phyloP scores from a whole-genome alignment of 805 yeast genomes.

The Candida suzukii region DNA sequence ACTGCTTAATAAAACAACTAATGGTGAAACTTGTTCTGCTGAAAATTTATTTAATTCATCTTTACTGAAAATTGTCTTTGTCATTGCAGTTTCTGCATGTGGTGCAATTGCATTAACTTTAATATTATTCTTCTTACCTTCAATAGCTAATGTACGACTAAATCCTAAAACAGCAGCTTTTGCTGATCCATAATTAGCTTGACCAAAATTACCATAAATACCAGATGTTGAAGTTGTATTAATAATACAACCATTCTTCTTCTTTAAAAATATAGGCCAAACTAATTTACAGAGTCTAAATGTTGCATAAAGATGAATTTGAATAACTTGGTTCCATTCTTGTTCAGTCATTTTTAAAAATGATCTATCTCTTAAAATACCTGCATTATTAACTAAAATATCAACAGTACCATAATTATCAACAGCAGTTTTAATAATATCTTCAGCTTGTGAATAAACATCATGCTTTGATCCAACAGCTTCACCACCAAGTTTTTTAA shows the following conservation, averaged over 20 bases:
- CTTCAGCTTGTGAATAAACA: conserved; percentile 68
- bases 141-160: conserved; percentile 80
- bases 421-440: conserved; percentile 71
- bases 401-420: conserved; percentile 77
- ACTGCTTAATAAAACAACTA: conserved; percentile 71
- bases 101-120: conserved; percentile 85
- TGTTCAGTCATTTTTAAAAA: conserved; percentile 76
- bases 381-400: conserved; percentile 87
- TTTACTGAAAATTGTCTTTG: conserved; percentile 74
- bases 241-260: conserved; percentile 73
- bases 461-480: conserved; percentile 84
- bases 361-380: conserved; percentile 85
- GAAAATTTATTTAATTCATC: conserved; percentile 78
- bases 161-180: conserved; percentile 84
- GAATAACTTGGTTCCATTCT: conserved; percentile 76
- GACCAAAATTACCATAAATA: conserved; percentile 96
- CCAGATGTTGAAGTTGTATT: conserved; percentile 96
- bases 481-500: conserved; percentile 53
- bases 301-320: conserved; percentile 80
- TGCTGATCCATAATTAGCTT: conserved; percentile 92
- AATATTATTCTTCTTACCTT: conserved; percentile 76
- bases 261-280: conserved; percentile 83
- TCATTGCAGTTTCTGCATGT: conserved; percentile 98
- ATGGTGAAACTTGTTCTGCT: conserved; percentile 86
- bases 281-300: conserved; percentile 78